Evolutionary conservation across 441 rosid species (phyloP), one percentile per base, ranked within the genome.

Genomic region (Croton setiger): DNA sequence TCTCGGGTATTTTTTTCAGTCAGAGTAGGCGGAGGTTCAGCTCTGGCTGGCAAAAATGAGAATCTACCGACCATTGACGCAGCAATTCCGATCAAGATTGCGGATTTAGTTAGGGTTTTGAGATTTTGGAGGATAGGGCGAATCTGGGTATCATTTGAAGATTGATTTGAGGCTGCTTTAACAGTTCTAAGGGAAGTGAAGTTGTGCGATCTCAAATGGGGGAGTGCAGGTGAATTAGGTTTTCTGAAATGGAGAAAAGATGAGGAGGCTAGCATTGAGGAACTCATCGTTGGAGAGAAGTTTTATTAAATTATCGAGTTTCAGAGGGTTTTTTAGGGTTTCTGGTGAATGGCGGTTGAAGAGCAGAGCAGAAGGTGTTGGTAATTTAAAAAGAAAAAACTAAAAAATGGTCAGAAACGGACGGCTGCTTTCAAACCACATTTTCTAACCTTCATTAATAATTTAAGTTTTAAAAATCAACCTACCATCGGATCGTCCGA

Each of bases 11-110:
- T 41, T 18, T 81, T 72, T 76, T 83, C 88, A 1, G 75, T 43
- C 7, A 80, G 64, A 11, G 83, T 65, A 3, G 69, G 76, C 15
- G 87, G 80, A 61, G 85, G 69, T 17, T 82, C 86, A 1, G 90
- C 97, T 64, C 76, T 85, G 23, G 81, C 88, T 64, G 79, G 87
- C 21, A 83, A 73, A 31, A 74, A 60, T 17, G 87, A 74, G 63
- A 80, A 76, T 15, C 69, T 83, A 43, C 81, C 78, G 66, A 83
- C 74, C 70, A 85, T 57, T 21, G 88, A 80, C 68, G 77, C 78
- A 23, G 87, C 60, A 41, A 84, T 79, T 3, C 82, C 88, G 17
- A 88, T 63, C 3, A 90, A 75, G 73, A 90, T 66, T 0, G 86
- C 82, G 7, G 88, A 66, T 36, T 81, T 84, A 54, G 88, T 76